phyloP scores from a whole-genome alignment of 2,329 filamentous ascomycete species.

The Arthrobotrys iridis region DNA sequence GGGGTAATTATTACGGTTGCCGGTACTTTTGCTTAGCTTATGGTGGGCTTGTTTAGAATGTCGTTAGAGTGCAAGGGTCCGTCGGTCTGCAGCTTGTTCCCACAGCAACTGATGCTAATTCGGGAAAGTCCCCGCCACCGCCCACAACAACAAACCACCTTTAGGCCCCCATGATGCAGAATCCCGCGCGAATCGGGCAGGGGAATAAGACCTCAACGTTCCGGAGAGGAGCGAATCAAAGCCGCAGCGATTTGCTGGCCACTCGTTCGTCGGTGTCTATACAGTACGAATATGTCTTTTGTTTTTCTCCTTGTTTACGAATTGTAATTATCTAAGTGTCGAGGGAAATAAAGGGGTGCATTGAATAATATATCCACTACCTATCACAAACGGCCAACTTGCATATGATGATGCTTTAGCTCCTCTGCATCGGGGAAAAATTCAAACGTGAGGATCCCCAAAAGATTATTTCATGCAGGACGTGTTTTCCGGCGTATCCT shows the following conservation, averaged over 20 bases:
- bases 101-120: constrained; percentile 34
- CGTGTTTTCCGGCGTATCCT: constrained; percentile 35
- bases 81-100: constrained; percentile 15
- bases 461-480: constrained; percentile 4
- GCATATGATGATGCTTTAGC: not conserved
- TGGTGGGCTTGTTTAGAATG: constrained; percentile 50
- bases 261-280: not conserved
- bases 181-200: constrained; percentile 22
- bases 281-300: not conserved
- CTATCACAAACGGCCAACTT: constrained; percentile 20
- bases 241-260: constrained; percentile 24
- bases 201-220: constrained; percentile 24
- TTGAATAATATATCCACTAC: constrained; percentile 18
- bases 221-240: constrained; percentile 30
- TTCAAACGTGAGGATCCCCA: constrained; percentile 1
- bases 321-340: constrained; percentile 20
- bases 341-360: constrained; percentile 24
- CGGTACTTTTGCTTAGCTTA: no score
- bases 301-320: constrained; percentile 6
- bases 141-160: constrained; percentile 29
- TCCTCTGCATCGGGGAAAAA: constrained; percentile 19
- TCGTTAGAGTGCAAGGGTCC: constrained; percentile 34
- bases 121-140: constrained; percentile 19
- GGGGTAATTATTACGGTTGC: no score
- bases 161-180: constrained; percentile 11